These are phyloP conservation scores for Isoetes taiwanensis DNA, from an alignment of 75 land plant genomes.

Conservation along the genomic window DNA sequence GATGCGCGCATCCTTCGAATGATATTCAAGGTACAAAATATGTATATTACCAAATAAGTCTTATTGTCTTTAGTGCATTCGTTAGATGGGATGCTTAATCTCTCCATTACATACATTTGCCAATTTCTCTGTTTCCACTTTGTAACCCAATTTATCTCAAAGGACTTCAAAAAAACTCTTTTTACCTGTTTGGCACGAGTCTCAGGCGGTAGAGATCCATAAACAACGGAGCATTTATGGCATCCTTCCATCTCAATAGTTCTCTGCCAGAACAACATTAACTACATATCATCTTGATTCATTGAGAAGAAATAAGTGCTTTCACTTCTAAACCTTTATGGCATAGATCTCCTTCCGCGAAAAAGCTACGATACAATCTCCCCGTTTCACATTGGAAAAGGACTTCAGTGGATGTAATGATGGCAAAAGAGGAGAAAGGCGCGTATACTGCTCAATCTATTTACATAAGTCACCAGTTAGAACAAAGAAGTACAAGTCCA, in stretches of 20 bases:
- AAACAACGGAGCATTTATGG: constrained; percentile 80
- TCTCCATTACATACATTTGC: too few relatives aligned
- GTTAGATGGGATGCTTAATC: too few relatives aligned
- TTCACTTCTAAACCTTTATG: too few relatives aligned
- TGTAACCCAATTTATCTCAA: too few relatives aligned
- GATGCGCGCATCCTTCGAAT: too few relatives aligned
- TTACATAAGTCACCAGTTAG: neutral
- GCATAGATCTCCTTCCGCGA: constrained; percentile 52
- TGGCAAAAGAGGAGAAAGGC: constrained; percentile 66
- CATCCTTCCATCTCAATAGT: constrained; percentile 37
- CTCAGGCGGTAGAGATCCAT: constrained; percentile 89
- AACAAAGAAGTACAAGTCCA: neutral
- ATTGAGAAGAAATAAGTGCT: too few relatives aligned
- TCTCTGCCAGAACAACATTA: constrained; percentile 24
- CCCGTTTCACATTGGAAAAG: constrained; percentile 33
- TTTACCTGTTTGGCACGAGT: constrained; percentile 80
- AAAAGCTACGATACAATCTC: constrained; percentile 82
- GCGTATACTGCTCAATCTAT: constrained; percentile 60
- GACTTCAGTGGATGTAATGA: constrained; percentile 40
- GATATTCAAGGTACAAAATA: too few relatives aligned
- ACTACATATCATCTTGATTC: too few relatives aligned
- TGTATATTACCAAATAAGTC: too few relatives aligned
- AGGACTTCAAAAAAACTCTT: too few relatives aligned
- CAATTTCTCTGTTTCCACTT: too few relatives aligned
- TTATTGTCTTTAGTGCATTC: too few relatives aligned